phyloP scores from a whole-genome alignment of 768 basidiomycete genomes.

The Boletus eberwhitei region DNA sequence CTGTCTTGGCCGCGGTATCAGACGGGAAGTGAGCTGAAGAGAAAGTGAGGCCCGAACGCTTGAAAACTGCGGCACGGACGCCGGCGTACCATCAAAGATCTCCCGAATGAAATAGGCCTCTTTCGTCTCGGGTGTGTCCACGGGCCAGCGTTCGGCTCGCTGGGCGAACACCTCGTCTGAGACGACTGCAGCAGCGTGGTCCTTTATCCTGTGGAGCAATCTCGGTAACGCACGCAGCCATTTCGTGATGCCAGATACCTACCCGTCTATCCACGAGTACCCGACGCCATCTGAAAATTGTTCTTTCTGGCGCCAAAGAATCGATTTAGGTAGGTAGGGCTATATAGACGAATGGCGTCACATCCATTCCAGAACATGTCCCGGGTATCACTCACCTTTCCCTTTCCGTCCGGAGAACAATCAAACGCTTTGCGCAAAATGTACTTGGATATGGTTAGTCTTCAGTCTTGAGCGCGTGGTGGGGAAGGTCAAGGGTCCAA shows the following conservation, averaged over 20 bases:
- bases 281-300: slow-evolving; percentile 99
- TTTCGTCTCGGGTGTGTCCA: slow-evolving; percentile 89
- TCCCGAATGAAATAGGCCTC: slow-evolving; percentile 94
- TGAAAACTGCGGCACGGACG: background rate
- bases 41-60: slow-evolving; percentile 1
- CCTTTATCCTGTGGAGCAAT: slow-evolving; percentile 68
- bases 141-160: slow-evolving; percentile 69
- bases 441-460: slow-evolving; percentile 51
- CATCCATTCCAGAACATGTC: background rate
- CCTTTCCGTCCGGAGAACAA: slow-evolving; percentile 73
- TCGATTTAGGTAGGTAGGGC: slow-evolving; percentile 91
- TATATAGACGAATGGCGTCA: slow-evolving; percentile 35
- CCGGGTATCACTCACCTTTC: slow-evolving; percentile 46
- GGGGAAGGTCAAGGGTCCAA: slow-evolving; percentile 1
- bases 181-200: slow-evolving; percentile 69
- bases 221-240: background rate
- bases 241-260: slow-evolving; percentile 16
- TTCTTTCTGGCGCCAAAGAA: slow-evolving; percentile 99
- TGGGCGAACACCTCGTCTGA: slow-evolving; percentile 80
- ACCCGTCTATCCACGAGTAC: slow-evolving; percentile 99
- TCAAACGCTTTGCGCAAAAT: slow-evolving; percentile 97
- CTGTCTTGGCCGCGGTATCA: slow-evolving; percentile 82
- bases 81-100: slow-evolving; percentile 70
- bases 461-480: background rate
- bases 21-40: slow-evolving; percentile 73